A percentile compares a stretch with the other conserved stretches of the same genome.
These are phyloP conservation scores for Mucor mucedo DNA, from an alignment of 371 early-diverging fungal genomes.

Conservation along the genomic window DNA sequence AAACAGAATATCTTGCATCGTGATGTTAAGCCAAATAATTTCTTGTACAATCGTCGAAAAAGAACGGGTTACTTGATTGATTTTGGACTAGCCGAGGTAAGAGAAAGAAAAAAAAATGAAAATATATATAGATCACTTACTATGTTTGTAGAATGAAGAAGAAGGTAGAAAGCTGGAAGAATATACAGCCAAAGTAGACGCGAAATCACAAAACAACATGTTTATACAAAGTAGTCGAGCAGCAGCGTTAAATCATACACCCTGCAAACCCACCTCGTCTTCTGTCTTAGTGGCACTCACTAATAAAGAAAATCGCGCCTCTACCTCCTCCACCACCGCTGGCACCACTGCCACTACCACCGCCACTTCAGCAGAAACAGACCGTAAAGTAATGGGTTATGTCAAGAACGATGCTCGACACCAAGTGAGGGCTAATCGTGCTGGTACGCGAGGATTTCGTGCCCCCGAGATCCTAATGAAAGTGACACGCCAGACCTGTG, in stretches of 20 bases:
- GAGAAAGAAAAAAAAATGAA: not conserved
- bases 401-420: conserved; percentile 62
- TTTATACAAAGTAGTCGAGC: not conserved
- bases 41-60: conserved; percentile 78
- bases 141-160: conserved; percentile 21
- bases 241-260: not conserved
- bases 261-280: not conserved
- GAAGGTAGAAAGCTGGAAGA: conserved; percentile 17
- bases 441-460: conserved; percentile 98
- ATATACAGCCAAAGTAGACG: not conserved
- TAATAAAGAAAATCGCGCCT: conserved; percentile 13
- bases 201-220: not conserved
- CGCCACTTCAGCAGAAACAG: not conserved
- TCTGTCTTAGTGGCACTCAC: conserved; percentile 9
- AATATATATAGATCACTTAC: not conserved
- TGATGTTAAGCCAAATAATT: conserved; percentile 98
- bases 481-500: conserved; percentile 81
- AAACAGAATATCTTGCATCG: conserved; percentile 80
- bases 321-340: not conserved
- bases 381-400: conserved; percentile 21
- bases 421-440: conserved; percentile 84
- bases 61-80: conserved; percentile 93
- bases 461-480: conserved; percentile 97
- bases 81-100: conserved; percentile 96
- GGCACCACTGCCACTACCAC: not conserved